phyloP scores from a whole-genome alignment of 1,139 yeast genomes.

The Hyphopichia fennica region DNA sequence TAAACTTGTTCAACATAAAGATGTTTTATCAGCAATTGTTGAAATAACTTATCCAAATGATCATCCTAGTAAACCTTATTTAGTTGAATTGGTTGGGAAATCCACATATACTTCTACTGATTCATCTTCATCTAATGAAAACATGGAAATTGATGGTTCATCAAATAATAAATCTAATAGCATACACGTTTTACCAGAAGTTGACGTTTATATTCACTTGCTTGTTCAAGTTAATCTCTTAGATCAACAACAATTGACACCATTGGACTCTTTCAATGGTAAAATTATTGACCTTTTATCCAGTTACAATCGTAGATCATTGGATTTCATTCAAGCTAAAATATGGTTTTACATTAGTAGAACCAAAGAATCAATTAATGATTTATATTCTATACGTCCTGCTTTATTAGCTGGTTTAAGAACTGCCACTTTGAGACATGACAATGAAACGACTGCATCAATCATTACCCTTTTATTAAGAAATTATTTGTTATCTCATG shows the following conservation, averaged over 20 bases:
- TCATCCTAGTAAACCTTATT: slow-evolving; percentile 41
- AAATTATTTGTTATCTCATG: slow-evolving; percentile 75
- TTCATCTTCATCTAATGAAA: slow-evolving; percentile 17
- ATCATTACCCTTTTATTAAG: slow-evolving; percentile 81
- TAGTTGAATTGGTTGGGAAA: slow-evolving; percentile 37
- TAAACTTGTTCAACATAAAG: slow-evolving; percentile 47
- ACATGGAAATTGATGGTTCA: slow-evolving; percentile 24
- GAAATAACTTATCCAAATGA: slow-evolving; percentile 52
- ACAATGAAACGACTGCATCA: slow-evolving; percentile 86
- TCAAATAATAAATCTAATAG: slow-evolving; percentile 8
- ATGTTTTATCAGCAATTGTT: slow-evolving; percentile 55
- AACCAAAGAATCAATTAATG: slow-evolving; percentile 67
- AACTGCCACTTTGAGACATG: slow-evolving; percentile 90
- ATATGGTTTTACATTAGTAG: slow-evolving; percentile 91
- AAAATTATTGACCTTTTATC: slow-evolving; percentile 57
- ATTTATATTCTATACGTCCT: slow-evolving; percentile 64
- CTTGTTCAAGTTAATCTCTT: slow-evolving; percentile 74
- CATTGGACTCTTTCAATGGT: slow-evolving; percentile 53
- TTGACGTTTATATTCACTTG: slow-evolving; percentile 78
- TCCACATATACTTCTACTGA: slow-evolving; percentile 13
- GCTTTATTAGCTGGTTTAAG: slow-evolving; percentile 73
- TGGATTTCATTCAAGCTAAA: slow-evolving; percentile 87
- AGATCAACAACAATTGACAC: slow-evolving; percentile 54
- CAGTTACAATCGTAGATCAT: slow-evolving; percentile 72
- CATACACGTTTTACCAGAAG: slow-evolving; percentile 59